A percentile compares a stretch with the other conserved stretches of the same genome.
These are phyloP conservation scores for Pseudotulostoma volvatum DNA, from an alignment of 495 filamentous ascomycete genomes.

Conservation along the genomic window DNA sequence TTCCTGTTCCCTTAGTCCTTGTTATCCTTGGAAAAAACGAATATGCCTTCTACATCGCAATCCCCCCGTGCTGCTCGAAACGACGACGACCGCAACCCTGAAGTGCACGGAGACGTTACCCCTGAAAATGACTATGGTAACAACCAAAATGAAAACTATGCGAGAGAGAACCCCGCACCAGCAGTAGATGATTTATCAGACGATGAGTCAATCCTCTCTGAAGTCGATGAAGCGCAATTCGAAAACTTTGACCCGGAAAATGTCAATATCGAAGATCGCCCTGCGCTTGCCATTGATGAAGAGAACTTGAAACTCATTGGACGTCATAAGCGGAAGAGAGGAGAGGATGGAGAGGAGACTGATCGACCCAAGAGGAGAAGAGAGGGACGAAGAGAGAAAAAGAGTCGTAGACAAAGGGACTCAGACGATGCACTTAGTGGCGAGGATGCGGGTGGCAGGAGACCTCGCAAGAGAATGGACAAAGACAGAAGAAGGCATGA, in stretches of 20 bases:
- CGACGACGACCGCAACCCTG: too few relatives aligned
- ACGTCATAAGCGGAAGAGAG: slow-evolving; percentile 68
- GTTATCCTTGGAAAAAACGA: too few relatives aligned
- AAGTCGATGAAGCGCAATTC: slow-evolving; percentile 91
- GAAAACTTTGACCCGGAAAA: slow-evolving; percentile 72
- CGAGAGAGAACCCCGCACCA: slow-evolving; percentile 12
- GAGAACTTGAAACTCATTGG: slow-evolving; percentile 62
- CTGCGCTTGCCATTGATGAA: slow-evolving; percentile 69
- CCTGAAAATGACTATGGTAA: too few relatives aligned
- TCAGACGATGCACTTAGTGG: slow-evolving; percentile 36
- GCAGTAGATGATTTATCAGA: slow-evolving; percentile 37
- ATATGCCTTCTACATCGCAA: too few relatives aligned
- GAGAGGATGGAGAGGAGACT: slow-evolving; percentile 38
- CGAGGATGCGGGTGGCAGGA: slow-evolving; percentile 40
- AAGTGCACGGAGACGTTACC: too few relatives aligned
- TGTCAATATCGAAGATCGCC: slow-evolving; percentile 60
- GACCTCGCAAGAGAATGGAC: slow-evolving; percentile 24
- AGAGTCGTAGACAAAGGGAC: slow-evolving; percentile 44
- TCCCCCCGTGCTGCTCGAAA: too few relatives aligned
- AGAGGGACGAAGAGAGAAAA: slow-evolving; percentile 63
- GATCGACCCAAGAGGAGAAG: slow-evolving; percentile 48
- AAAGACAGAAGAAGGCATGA: slow-evolving; percentile 28
- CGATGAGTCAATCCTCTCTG: slow-evolving; percentile 74
- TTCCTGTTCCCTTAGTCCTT: too few relatives aligned
- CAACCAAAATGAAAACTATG: slow-evolving; percentile 3